A percentile compares a stretch with the other conserved stretches of the same genome.
Conservation (phyloP, 2,329 filamentous ascomycete genomes). For the Cylindrodendrum hubeiense region DNA sequence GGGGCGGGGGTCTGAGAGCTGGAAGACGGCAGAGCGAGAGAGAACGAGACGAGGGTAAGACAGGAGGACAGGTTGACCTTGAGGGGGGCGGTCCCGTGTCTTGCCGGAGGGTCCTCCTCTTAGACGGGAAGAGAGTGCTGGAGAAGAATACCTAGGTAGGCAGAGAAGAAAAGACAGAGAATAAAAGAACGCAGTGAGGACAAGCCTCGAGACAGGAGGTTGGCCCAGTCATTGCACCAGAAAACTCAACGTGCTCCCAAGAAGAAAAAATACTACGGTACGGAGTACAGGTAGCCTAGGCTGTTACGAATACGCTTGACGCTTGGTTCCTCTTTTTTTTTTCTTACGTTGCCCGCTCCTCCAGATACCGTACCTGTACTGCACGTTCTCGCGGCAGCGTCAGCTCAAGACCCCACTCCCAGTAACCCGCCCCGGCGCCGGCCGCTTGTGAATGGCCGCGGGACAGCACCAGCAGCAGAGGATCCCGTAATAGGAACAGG, state of each 20-base stretch:
- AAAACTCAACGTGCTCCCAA: conserved; percentile 43
- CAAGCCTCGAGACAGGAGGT: neutral
- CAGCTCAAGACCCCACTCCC: neutral
- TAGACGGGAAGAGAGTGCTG: neutral
- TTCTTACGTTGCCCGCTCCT: conserved; percentile 11
- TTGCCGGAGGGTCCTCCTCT: neutral
- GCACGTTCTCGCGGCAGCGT: neutral
- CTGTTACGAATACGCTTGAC: conserved; percentile 27
- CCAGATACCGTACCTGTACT: neutral
- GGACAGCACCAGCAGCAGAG: neutral
- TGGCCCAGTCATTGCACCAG: conserved; percentile 38
- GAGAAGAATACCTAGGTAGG: no score
- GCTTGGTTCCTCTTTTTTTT: conserved; percentile 21
- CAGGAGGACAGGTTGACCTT: conserved; percentile 13
- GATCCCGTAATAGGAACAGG: neutral
- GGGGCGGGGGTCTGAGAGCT: conserved; percentile 12
- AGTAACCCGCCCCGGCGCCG: neutral
- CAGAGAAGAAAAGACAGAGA: no score
- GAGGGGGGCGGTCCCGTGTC: neutral
- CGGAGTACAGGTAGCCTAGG: conserved; percentile 9
- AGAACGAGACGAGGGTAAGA: conserved; percentile 12
- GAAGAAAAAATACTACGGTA: conserved; percentile 17
- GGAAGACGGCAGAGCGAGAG: conserved; percentile 29
- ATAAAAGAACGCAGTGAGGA: conserved; percentile 5
- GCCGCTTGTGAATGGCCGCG: neutral